phyloP scores from a whole-genome alignment of 202 grass and related monocot genomes.

The Panicum hallii region DNA sequence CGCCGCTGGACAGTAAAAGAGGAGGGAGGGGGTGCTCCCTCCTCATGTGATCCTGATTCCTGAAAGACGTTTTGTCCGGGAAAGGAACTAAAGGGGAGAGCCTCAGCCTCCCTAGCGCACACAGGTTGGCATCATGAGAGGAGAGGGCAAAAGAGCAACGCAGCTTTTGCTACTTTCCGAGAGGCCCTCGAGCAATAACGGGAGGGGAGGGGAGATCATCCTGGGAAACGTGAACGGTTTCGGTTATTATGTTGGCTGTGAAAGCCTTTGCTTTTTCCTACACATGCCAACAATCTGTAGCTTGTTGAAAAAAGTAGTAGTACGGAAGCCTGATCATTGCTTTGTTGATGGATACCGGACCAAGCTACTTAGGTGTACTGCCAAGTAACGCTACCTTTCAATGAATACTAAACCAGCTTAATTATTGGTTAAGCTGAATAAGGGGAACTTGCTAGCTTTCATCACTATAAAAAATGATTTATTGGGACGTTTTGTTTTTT shows the following conservation, averaged over 20 bases:
- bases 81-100: slow-evolving; percentile 38
- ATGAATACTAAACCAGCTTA: not conserved
- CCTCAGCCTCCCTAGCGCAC: slow-evolving; percentile 5
- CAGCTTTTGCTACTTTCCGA: slow-evolving; percentile 52
- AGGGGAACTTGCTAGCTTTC: not conserved
- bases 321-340: not conserved
- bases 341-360: not conserved
- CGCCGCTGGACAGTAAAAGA: slow-evolving; percentile 41
- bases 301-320: not conserved
- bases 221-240: slow-evolving; percentile 38
- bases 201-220: slow-evolving; percentile 25
- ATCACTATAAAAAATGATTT: too few species aligned
- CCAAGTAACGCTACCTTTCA: not conserved
- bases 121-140: slow-evolving; percentile 46
- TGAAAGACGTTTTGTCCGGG: slow-evolving; percentile 50
- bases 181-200: not conserved
- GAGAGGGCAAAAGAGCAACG: not conserved
- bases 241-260: not conserved
- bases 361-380: not conserved
- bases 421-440: not conserved
- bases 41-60: slow-evolving; percentile 26
- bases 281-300: not conserved
- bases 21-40: not conserved
- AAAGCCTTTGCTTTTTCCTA: slow-evolving; percentile 15
- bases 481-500: too few species aligned